A percentile compares a stretch with the other conserved stretches of the same genome.
phyloP scores from a whole-genome alignment of 257 asterid genomes.

The Lycium ferocissimum region DNA sequence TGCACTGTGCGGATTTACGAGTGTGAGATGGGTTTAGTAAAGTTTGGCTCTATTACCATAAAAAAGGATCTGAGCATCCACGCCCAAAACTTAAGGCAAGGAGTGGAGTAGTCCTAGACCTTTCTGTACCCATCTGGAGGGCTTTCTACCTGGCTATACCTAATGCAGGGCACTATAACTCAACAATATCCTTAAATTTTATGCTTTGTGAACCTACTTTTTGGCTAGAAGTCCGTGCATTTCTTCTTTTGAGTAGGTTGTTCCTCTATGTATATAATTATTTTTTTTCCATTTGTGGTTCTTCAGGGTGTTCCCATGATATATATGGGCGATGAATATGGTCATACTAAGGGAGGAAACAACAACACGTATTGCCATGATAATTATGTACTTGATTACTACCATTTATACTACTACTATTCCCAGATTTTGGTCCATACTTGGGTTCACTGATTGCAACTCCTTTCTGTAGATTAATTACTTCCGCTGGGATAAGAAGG shows the following conservation, averaged over 20 bases:
- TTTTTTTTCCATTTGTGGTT: constrained; percentile 29
- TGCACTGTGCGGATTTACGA: background rate
- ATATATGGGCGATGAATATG: constrained; percentile 97
- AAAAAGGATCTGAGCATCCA: background rate
- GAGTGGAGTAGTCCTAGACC: background rate
- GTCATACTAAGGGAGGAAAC: constrained; percentile 98
- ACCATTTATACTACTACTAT: background rate
- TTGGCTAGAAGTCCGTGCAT: constrained; percentile 1
- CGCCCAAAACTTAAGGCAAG: background rate
- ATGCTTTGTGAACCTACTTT: background rate
- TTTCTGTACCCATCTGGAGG: background rate
- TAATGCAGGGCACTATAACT: background rate
- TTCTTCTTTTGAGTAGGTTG: background rate
- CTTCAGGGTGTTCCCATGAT: constrained; percentile 96
- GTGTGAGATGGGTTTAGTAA: background rate
- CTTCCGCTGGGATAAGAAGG: constrained; percentile 96
- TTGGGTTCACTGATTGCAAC: background rate
- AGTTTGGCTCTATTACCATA: background rate
- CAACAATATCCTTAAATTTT: background rate
- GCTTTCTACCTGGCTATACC: background rate
- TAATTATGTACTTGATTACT: constrained; percentile 62
- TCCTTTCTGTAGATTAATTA: constrained; percentile 75
- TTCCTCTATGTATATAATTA: background rate
- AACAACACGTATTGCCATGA: constrained; percentile 97
- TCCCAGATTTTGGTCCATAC: background rate